phyloP scores from a whole-genome alignment of 768 basidiomycete species.

The Suillus alpinus region DNA sequence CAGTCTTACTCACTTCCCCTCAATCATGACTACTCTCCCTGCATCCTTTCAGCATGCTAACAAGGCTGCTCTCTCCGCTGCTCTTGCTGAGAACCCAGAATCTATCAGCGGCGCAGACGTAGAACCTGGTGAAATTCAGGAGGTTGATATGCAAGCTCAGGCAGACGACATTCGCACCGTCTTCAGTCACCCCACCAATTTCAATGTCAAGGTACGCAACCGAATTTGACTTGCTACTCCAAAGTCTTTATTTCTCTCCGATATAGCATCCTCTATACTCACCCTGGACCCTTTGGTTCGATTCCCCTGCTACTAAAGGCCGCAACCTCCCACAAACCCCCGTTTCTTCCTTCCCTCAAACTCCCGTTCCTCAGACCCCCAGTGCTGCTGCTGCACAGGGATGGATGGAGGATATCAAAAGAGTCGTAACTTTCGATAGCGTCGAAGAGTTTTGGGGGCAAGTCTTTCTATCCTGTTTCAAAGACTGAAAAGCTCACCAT shows the following conservation, averaged over 20 bases:
- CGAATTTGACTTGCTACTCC: not conserved
- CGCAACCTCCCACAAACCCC: slow-evolving; percentile 87
- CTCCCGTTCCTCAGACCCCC: slow-evolving; percentile 71
- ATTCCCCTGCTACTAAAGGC: slow-evolving; percentile 88
- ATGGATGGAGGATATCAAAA: slow-evolving; percentile 99
- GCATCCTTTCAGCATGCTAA: slow-evolving; percentile 72
- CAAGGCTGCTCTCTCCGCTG: slow-evolving; percentile 74
- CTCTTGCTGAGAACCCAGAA: slow-evolving; percentile 56
- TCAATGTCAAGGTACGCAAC: slow-evolving; percentile 86
- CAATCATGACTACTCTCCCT: slow-evolving; percentile 44
- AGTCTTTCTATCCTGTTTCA: slow-evolving; percentile 26
- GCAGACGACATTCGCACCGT: slow-evolving; percentile 86
- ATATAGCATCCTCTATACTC: slow-evolving; percentile 89
- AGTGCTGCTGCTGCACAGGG: slow-evolving; percentile 72
- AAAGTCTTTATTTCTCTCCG: slow-evolving; percentile 5
- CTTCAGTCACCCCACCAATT: slow-evolving; percentile 88
- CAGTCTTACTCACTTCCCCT: slow-evolving; percentile 8
- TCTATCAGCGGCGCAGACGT: slow-evolving; percentile 40
- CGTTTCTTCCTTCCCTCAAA: slow-evolving; percentile 72
- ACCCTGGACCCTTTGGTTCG: slow-evolving; percentile 97
- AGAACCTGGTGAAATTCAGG: slow-evolving; percentile 85
- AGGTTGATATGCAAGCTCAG: slow-evolving; percentile 80
- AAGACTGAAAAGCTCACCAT: slow-evolving; percentile 11
- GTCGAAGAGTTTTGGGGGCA: slow-evolving; percentile 99
- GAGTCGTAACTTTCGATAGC: slow-evolving; percentile 91